Evolutionary conservation across 768 basidiomycete genomes (phyloP).

Genomic region (Plicaturopsis crispa): DNA sequence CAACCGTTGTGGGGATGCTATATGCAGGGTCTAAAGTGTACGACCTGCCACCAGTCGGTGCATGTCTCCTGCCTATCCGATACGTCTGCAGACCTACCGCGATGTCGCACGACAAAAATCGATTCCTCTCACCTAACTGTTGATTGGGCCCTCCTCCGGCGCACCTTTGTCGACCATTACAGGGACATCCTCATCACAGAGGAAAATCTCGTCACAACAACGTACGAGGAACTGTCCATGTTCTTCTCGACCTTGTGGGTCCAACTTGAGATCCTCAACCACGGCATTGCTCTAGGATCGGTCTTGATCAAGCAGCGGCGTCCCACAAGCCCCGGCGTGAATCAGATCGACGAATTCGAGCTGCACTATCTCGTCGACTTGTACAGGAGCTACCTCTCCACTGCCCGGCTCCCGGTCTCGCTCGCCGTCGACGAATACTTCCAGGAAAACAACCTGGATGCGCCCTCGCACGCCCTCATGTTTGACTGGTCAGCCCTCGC

Average conservation of each 20-base stretch:
- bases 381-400: constrained; percentile 44
- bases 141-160: constrained; percentile 40
- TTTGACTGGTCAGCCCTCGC: constrained; percentile 64
- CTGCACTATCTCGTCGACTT: constrained; percentile 44
- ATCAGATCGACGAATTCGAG: constrained; percentile 44
- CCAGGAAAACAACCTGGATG: constrained; percentile 35
- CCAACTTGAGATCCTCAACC: constrained; percentile 59
- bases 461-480: constrained; percentile 39
- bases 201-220: constrained; percentile 36
- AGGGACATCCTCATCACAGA: constrained; percentile 33
- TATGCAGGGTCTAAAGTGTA: constrained; percentile 59
- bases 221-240: constrained; percentile 67
- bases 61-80: constrained; percentile 42
- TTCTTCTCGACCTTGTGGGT: constrained; percentile 53
- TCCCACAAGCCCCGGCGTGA: constrained; percentile 20
- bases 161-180: constrained; percentile 52
- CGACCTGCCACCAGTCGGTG: constrained; percentile 49
- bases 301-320: constrained; percentile 40
- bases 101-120: constrained; percentile 31
- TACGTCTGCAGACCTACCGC: constrained; percentile 16
- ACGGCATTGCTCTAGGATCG: constrained; percentile 60
- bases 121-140: constrained; percentile 45
- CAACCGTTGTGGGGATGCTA: constrained; percentile 68
- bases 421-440: constrained; percentile 44
- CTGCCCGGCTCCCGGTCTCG: constrained; percentile 35